phyloP scores from a whole-genome alignment of 2,329 filamentous ascomycete genomes.

The Onygenales sp. region DNA sequence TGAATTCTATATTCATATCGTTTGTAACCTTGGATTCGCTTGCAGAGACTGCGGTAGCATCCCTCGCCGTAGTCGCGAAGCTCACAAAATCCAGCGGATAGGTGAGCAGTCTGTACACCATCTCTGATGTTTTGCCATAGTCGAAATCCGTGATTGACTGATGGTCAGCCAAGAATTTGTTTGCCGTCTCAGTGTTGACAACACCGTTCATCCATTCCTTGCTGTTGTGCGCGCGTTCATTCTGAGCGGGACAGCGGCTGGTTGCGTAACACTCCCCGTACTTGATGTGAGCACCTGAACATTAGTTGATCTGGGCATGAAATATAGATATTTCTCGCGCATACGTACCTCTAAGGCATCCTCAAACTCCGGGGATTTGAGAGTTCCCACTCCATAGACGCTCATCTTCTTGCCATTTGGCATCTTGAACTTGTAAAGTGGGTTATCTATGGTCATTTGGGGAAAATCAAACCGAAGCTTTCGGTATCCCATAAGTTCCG shows the following conservation, averaged over 20 bases:
- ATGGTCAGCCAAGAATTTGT: background rate
- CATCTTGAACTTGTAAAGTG: conserved; percentile 28
- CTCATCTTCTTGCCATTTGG: background rate
- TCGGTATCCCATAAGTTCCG: background rate
- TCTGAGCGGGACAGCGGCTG: background rate
- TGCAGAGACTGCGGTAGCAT: background rate
- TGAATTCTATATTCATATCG: conserved; percentile 18
- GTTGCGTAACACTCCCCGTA: background rate
- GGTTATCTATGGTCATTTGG: conserved; percentile 9
- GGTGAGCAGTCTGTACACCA: background rate
- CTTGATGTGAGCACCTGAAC: background rate
- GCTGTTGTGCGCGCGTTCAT: background rate
- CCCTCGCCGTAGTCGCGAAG: background rate
- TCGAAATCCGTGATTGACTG: background rate
- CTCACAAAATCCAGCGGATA: background rate
- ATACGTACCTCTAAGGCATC: background rate
- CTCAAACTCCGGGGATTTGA: background rate
- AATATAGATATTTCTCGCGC: background rate
- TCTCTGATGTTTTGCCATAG: background rate
- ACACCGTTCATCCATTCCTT: background rate
- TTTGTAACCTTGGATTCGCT: background rate
- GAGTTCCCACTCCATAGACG: background rate
- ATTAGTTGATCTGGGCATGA: background rate
- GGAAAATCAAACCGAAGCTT: background rate
- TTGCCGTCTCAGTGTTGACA: background rate